Percentiles rank a stretch among this genome's conserved stretches.
Evolutionary conservation across 2,329 filamentous ascomycete species (phyloP).

Genomic region (Pseudogymnoascus sp.): DNA sequence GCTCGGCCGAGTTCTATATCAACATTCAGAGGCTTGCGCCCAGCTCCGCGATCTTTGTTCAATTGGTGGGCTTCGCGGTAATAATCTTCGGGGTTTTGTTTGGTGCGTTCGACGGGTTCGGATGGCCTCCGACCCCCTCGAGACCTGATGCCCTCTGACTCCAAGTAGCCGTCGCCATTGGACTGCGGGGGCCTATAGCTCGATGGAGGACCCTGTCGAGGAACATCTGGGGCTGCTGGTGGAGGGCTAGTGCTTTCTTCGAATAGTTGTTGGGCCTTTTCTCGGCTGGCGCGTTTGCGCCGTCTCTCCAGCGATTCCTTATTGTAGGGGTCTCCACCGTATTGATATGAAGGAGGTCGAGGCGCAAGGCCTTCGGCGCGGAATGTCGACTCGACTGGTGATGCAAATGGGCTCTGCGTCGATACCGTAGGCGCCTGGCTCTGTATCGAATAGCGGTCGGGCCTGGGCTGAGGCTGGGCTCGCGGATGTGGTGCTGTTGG

Average conservation of each 20-base stretch:
- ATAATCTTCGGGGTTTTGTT: constrained; percentile 15
- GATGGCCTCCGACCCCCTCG: constrained; percentile 26
- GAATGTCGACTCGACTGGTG: constrained; percentile 46
- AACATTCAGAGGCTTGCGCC: not conserved
- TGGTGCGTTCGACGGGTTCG: constrained; percentile 17
- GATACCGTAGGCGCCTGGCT: constrained; percentile 52
- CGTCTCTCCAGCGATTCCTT: constrained; percentile 39
- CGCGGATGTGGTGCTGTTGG: not conserved
- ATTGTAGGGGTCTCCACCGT: constrained; percentile 34
- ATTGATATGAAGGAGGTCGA: constrained; percentile 50
- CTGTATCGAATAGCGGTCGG: constrained; percentile 41
- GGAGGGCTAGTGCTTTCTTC: constrained; percentile 24
- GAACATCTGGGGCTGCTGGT: constrained; percentile 53
- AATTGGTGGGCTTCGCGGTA: constrained; percentile 4
- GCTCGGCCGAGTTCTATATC: not conserved
- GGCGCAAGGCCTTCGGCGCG: constrained; percentile 47
- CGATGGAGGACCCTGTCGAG: constrained; percentile 47
- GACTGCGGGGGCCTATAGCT: constrained; percentile 48
- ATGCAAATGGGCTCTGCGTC: constrained; percentile 50
- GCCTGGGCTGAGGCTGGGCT: constrained; percentile 13
- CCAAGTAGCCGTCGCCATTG: constrained; percentile 24
- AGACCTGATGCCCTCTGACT: constrained; percentile 14
- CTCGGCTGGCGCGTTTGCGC: constrained; percentile 36
- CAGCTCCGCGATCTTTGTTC: not conserved
- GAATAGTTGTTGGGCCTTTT: constrained; percentile 36